Conservation (phyloP, 768 basidiomycete species). For the Termitomyces eurrhizus region DNA sequence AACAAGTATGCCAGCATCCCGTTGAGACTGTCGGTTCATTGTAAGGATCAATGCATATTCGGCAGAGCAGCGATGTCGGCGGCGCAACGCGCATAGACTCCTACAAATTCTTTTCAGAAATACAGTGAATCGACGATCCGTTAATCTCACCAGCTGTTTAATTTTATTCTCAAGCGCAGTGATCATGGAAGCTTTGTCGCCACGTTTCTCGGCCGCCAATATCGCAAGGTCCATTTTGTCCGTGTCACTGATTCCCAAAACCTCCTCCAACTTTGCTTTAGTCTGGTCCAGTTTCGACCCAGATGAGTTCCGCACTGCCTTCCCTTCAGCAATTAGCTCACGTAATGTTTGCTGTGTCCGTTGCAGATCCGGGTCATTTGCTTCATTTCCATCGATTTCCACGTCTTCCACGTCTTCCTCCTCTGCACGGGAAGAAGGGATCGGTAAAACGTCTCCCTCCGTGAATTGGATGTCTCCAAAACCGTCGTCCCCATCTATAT, state of each 20-base stretch:
- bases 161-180: slow-evolving; percentile 61
- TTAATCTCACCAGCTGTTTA: slow-evolving; percentile 42
- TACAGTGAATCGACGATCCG: background rate
- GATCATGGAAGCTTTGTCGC: slow-evolving; percentile 46
- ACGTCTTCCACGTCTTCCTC: slow-evolving; percentile 37
- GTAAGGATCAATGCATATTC: slow-evolving; percentile 79
- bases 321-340: slow-evolving; percentile 53
- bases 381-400: slow-evolving; percentile 38
- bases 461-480: slow-evolving; percentile 77
- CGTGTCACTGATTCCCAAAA: slow-evolving; percentile 36
- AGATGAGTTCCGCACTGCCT: slow-evolving; percentile 25
- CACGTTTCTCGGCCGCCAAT: slow-evolving; percentile 41
- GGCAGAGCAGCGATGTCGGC: slow-evolving; percentile 50
- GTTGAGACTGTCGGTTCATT: slow-evolving; percentile 76
- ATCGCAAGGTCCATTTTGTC: slow-evolving; percentile 49
- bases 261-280: slow-evolving; percentile 34
- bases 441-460: slow-evolving; percentile 61
- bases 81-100: slow-evolving; percentile 40
- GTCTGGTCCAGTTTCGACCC: slow-evolving; percentile 18
- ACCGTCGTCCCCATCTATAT: slow-evolving; percentile 72
- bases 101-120: slow-evolving; percentile 23
- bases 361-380: slow-evolving; percentile 25
- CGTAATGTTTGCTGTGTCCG: slow-evolving; percentile 37
- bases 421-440: slow-evolving; percentile 19
- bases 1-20: slow-evolving; percentile 87